Base-by-base conservation (phyloP, 805 yeast species). In the Debaryomyces maramus region DNA sequence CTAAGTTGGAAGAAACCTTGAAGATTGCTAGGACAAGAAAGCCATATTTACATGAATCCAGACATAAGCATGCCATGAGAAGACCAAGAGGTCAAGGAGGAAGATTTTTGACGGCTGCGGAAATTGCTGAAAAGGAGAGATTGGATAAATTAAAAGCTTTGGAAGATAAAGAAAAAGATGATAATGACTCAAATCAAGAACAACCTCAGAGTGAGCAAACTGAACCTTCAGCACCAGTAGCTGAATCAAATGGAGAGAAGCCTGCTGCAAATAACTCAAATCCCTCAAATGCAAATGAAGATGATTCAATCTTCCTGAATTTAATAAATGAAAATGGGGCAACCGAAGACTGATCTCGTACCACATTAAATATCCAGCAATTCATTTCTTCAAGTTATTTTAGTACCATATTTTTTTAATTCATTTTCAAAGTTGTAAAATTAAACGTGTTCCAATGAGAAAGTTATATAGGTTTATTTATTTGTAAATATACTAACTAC, bases 21-120 rank as follows among this genome's bases (percentile, higher is more conserved):
- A 85, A 88, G 56, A 86, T 86, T 4, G 90, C 93, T 13, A 77
- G 96, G 47, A 95, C 95, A 13, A 79, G 98, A 53, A 84, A 85
- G 58, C 97, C 98, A 9, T 91, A 95, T 62, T 63, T 93, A 36
- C 99, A 93, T 59, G 99, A 93, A 63, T 88, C 97, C 14, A 77
- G 99, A 53, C 99, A 93, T 61, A 91, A 93, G 60, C 99, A 93
- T 61, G 99, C 99, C 3, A 93, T 93, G 99, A 78, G 98, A 58
- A 78, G 99, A 60, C 98, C 99, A 11, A 80, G 99, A 52, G 99
- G 99, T 19, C 98, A 93, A 67, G 99, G 99, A 22, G 99, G 99
- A 5, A 73, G 99, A 45, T 93, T 93, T 51, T 66, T 93, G 44
- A 93, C 99, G 0, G 97, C 98, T 10, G 96, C 96, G 5, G 76